Evolutionary conservation across 495 filamentous ascomycete species (phyloP), one percentile per base, ranked within the genome.

Genomic region (Monascus purpureus): DNA sequence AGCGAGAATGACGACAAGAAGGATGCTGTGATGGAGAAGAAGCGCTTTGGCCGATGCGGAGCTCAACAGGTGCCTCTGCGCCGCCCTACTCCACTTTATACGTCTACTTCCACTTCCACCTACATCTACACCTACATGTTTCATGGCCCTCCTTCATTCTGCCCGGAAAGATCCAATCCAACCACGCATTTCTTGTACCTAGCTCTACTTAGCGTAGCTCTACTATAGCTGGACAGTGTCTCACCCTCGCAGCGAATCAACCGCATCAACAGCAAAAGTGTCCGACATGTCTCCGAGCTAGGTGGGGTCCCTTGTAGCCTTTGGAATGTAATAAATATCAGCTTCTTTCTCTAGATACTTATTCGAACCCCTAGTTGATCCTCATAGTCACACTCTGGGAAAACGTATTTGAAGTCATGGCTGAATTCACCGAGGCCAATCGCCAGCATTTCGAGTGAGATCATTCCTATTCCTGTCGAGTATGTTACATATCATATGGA

Each of bases 401-500:
- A n/a, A n/a, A n/a, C 6, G 14, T 5, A 18, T 7, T 40, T 24
- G 19, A 24, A 40, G 50, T 19, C 29, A 59, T 59, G 55, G 43
- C 51, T 13, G 48, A 58, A 8, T 54, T 66, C 34, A 55, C 61
- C 8, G 67, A 75, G 41, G 52, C 55, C 17, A 75, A 74, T 37
- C 55, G 65, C 13, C 52, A 62, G 31, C 57, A 56, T 36, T 74
- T 72, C 37, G 59, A 75, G 70, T 73, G 57, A 49, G 52, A 40
- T 8, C 6, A 8, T 11, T 19, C n/a, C 6, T 28, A 6, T 12
- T 12, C 26, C 4, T 28, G 5, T 13, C 11, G n/a, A 3, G 12
- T 18, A 24, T n/a, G 11, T 17, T 23, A 11, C 16, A 17, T 26
- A 8, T 25, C 14, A n/a, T 22, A 5, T 18, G 3, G 25, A 19